Conservation (phyloP, 2,329 filamentous ascomycete genomes). For the Claviceps arundinis region DNA sequence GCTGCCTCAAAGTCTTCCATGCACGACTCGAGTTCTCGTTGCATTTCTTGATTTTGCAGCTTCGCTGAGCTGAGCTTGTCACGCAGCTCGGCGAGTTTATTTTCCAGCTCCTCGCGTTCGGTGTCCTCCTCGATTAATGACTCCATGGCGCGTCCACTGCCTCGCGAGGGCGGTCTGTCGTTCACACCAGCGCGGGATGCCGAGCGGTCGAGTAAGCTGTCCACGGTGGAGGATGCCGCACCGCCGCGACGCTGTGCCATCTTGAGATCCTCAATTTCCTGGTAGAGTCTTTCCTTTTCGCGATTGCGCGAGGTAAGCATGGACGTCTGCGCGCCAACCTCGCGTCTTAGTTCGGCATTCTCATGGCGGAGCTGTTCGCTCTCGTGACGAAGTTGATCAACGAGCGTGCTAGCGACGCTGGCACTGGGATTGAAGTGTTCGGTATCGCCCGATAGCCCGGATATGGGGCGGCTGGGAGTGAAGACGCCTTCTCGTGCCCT, state of each 20-base stretch:
- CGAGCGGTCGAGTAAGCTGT: constrained; percentile 89
- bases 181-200: constrained; percentile 65
- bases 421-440: constrained; percentile 38
- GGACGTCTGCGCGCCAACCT: constrained; percentile 89
- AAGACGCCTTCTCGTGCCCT: constrained; percentile 32
- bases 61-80: constrained; percentile 80
- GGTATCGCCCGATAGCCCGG: constrained; percentile 34
- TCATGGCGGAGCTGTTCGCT: constrained; percentile 74
- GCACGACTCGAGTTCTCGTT: constrained; percentile 67
- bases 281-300: constrained; percentile 87
- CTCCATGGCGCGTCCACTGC: constrained; percentile 54
- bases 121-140: constrained; percentile 52
- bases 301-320: constrained; percentile 95
- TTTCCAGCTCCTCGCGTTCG: constrained; percentile 77
- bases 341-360: constrained; percentile 80
- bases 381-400: constrained; percentile 61
- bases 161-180: constrained; percentile 60
- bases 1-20: constrained; percentile 68
- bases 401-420: constrained; percentile 50
- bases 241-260: constrained; percentile 66
- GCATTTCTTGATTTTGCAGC: constrained; percentile 78
- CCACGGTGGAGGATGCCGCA: constrained; percentile 50
- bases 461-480: constrained; percentile 36
- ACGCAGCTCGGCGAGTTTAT: constrained; percentile 66
- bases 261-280: constrained; percentile 95